A percentile compares a stretch with the other conserved stretches of the same genome.
These are phyloP conservation scores for Venturia aucupariae DNA, from an alignment of 2,329 filamentous ascomycete species.

Conservation along the genomic window DNA sequence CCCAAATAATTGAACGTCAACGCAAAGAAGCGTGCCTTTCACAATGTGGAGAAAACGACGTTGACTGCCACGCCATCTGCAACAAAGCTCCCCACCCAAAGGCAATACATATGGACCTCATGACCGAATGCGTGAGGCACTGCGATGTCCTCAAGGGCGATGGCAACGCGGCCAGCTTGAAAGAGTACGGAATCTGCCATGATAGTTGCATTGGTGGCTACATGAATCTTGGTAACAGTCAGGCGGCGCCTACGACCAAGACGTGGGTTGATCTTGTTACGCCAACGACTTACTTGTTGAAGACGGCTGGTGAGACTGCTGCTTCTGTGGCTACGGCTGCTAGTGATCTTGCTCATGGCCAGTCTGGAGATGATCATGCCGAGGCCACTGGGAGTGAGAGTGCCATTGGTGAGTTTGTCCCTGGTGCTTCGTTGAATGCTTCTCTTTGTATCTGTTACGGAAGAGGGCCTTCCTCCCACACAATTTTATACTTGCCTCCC, in stretches of 20 bases:
- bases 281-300: conserved; percentile 13
- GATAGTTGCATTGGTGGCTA: conserved; percentile 39
- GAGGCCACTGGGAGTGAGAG: conserved; percentile 10
- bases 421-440: neutral
- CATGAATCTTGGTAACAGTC: conserved; percentile 35
- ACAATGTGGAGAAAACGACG: conserved; percentile 37
- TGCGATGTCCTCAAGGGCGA: conserved; percentile 41
- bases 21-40: conserved; percentile 21
- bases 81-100: conserved; percentile 43
- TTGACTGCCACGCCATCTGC: conserved; percentile 44
- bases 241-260: conserved; percentile 15
- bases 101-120: conserved; percentile 40
- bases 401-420: neutral
- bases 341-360: too few species aligned
- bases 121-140: conserved; percentile 41
- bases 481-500: neutral
- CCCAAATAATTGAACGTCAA: neutral
- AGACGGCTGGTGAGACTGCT: conserved; percentile 3
- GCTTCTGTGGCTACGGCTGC: too few species aligned
- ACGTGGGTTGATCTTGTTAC: conserved; percentile 11
- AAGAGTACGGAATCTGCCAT: conserved; percentile 40
- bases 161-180: conserved; percentile 36
- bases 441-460: neutral
- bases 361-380: too few species aligned
- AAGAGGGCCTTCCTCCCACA: neutral